phyloP scores from a whole-genome alignment of 257 asterid genomes.

The Eucommia ulmoides region DNA sequence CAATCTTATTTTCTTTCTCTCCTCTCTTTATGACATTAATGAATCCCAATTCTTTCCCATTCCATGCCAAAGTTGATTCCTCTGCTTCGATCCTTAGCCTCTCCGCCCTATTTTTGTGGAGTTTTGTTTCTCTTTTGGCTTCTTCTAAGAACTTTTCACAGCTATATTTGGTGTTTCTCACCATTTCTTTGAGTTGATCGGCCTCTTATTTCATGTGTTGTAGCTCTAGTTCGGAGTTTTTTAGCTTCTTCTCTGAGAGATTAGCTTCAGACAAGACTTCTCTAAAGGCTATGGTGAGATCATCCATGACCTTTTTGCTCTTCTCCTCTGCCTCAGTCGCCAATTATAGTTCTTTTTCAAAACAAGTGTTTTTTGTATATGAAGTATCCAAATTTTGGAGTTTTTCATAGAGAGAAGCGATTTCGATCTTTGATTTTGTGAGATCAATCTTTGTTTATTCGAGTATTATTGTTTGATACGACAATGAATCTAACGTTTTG shows the following conservation, averaged over 20 bases:
- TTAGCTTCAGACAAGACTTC: conserved; percentile 59
- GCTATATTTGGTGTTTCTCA: conserved; percentile 26
- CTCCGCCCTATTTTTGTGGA: conserved; percentile 38
- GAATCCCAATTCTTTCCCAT: conserved; percentile 78
- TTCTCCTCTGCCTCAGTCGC: conserved; percentile 62
- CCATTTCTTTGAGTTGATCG: conserved; percentile 26
- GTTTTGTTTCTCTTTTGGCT: conserved; percentile 40
- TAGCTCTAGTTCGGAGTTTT: conserved; percentile 19
- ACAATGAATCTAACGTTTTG: conserved; percentile 27
- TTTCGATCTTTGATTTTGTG: conserved; percentile 39
- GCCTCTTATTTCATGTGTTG: conserved; percentile 29
- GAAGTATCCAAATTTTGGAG: conserved; percentile 19
- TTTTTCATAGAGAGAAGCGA: conserved; percentile 22
- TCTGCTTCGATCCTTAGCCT: conserved; percentile 72
- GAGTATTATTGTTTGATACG: conserved; percentile 22
- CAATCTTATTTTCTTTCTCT: conserved; percentile 50
- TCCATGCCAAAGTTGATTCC: conserved; percentile 73
- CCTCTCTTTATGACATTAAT: conserved; percentile 56
- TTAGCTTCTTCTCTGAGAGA: conserved; percentile 36
- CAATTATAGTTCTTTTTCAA: conserved; percentile 26
- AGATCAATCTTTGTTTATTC: conserved; percentile 36
- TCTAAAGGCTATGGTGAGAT: conserved; percentile 51
- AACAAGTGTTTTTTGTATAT: conserved; percentile 6
- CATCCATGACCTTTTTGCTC: conserved; percentile 74
- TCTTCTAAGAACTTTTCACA: conserved; percentile 31